These are phyloP conservation scores for Microbotryum violaceum DNA, from an alignment of 1,284 basidiomycete species.

Conservation along the genomic window DNA sequence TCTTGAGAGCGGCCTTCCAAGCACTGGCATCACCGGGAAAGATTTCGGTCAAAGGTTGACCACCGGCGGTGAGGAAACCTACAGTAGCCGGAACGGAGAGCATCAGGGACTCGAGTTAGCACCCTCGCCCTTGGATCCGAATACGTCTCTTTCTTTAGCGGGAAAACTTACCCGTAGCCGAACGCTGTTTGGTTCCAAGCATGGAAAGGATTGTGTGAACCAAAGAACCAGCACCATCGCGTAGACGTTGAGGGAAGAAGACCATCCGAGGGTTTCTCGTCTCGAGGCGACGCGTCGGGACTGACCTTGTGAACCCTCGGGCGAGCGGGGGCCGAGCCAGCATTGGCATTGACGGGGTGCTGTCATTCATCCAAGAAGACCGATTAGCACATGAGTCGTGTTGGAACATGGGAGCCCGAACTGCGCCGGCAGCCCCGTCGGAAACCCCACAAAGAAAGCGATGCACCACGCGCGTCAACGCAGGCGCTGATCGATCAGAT, in stretches of 20 bases:
- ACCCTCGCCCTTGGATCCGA: no score
- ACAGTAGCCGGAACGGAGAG: no score
- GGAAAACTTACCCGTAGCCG: background rate
- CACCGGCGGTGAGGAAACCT: constrained; percentile 1
- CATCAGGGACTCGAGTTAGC: background rate
- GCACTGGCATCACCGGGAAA: constrained; percentile 30
- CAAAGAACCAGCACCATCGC: background rate
- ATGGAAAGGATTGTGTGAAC: no score
- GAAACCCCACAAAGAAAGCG: no score
- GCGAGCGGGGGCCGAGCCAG: background rate
- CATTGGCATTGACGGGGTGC: no score
- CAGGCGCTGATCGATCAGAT: no score
- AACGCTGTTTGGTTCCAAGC: background rate
- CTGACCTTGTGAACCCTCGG: constrained; percentile 3
- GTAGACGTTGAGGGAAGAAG: no score
- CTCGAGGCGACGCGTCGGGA: background rate
- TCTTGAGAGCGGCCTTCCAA: constrained; percentile 31
- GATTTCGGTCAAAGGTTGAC: constrained; percentile 10
- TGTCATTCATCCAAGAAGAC: no score
- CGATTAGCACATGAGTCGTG: no score
- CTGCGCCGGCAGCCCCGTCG: no score
- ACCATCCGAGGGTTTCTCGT: background rate
- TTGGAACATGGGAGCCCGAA: no score
- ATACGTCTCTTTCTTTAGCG: background rate
- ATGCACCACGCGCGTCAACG: no score